Evolutionary conservation across 169 alveolate genomes (phyloP).

Genomic region (Toxoplasma gondii): DNA sequence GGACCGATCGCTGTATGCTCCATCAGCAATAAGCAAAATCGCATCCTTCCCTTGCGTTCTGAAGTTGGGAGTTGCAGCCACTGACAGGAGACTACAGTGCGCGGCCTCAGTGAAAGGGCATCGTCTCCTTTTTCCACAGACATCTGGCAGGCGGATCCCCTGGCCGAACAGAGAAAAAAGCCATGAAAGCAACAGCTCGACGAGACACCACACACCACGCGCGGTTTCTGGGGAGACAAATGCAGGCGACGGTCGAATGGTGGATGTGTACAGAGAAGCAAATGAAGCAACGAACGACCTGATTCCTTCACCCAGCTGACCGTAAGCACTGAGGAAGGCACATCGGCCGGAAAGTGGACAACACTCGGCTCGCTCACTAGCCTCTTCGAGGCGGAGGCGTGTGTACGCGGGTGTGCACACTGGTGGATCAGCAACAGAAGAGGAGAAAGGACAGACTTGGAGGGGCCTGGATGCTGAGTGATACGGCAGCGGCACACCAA

Average conservation of each 20-base stretch:
- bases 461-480: neutral
- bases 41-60: neutral
- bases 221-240: neutral
- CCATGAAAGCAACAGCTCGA: neutral
- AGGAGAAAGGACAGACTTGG: neutral
- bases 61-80: neutral
- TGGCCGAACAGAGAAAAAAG: neutral
- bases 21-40: neutral
- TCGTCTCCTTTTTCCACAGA: neutral
- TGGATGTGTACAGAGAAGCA: neutral
- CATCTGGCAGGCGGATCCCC: neutral
- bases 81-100: neutral
- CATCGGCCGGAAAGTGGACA: neutral
- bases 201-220: neutral
- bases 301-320: neutral
- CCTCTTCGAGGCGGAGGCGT: neutral
- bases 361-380: neutral
- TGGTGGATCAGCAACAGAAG: neutral
- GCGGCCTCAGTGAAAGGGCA: neutral
- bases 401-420: neutral
- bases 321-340: neutral
- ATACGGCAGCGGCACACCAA: neutral
- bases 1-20: constrained; percentile 31
- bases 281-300: neutral
- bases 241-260: neutral